These are phyloP conservation scores for Boletus edulis DNA, from an alignment of 768 basidiomycete species.

Conservation along the genomic window DNA sequence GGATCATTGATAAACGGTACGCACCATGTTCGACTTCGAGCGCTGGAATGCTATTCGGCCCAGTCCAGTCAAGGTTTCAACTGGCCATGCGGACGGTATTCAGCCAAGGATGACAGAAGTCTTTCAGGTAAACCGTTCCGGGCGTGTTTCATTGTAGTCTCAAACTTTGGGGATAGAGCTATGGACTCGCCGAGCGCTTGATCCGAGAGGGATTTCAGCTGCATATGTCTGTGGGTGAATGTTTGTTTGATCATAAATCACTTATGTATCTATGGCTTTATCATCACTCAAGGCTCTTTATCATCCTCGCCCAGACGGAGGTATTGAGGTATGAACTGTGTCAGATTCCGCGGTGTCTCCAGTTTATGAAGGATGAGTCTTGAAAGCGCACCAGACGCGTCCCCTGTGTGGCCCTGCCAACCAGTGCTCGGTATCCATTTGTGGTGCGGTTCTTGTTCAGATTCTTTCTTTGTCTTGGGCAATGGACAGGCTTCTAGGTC, in stretches of 20 bases:
- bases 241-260: neutral
- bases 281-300: neutral
- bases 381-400: neutral
- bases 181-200: neutral
- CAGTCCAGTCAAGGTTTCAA: constrained; percentile 40
- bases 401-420: neutral
- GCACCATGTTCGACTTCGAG: neutral
- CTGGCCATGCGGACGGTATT: constrained; percentile 52
- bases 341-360: neutral
- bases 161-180: neutral
- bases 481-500: neutral
- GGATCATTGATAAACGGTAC: constrained; percentile 48
- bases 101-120: neutral
- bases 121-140: neutral
- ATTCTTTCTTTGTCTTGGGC: neutral
- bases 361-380: neutral
- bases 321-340: neutral
- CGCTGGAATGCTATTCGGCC: neutral
- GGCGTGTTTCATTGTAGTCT: neutral
- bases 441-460: neutral
- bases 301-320: neutral
- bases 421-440: neutral
- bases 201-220: neutral
- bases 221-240: neutral
- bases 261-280: neutral